phyloP scores from a whole-genome alignment of 805 yeast species.

The Sugiyamaella marilandica region DNA sequence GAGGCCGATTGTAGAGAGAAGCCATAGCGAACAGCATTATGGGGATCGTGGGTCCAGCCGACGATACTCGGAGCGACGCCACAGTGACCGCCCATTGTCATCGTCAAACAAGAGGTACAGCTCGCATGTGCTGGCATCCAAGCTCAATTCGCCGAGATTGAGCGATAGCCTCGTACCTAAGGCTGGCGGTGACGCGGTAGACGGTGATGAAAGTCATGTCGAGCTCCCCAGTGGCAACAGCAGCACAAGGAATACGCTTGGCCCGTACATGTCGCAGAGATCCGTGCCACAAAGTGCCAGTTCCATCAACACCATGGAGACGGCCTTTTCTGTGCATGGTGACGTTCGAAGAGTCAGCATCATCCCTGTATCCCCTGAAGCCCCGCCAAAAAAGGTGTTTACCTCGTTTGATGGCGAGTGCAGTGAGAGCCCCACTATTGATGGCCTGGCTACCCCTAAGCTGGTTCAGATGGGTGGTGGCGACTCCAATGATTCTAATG shows the following conservation, averaged over 20 bases:
- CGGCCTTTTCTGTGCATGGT: neutral
- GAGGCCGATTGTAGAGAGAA: neutral
- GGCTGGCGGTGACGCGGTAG: neutral
- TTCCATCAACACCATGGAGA: neutral
- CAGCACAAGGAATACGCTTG: neutral
- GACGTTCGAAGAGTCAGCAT: neutral
- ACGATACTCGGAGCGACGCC: constrained; percentile 1
- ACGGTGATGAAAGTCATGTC: neutral
- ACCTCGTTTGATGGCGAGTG: neutral
- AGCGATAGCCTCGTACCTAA: neutral
- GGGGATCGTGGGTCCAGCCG: neutral
- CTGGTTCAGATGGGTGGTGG: neutral
- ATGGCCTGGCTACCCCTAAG: neutral
- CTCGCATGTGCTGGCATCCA: neutral
- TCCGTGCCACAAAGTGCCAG: neutral
- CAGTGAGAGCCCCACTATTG: neutral
- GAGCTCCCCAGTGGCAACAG: neutral
- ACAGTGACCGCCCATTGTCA: neutral
- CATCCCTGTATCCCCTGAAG: neutral
- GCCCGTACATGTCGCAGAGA: neutral
- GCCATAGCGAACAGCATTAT: neutral
- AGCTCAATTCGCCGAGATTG: neutral
- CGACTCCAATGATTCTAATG: neutral
- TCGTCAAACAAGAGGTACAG: neutral
- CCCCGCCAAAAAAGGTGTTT: neutral